Percentiles rank a stretch among this genome's conserved stretches.
phyloP scores from a whole-genome alignment of 805 yeast species.

The Spencermartinsiella europaea region DNA sequence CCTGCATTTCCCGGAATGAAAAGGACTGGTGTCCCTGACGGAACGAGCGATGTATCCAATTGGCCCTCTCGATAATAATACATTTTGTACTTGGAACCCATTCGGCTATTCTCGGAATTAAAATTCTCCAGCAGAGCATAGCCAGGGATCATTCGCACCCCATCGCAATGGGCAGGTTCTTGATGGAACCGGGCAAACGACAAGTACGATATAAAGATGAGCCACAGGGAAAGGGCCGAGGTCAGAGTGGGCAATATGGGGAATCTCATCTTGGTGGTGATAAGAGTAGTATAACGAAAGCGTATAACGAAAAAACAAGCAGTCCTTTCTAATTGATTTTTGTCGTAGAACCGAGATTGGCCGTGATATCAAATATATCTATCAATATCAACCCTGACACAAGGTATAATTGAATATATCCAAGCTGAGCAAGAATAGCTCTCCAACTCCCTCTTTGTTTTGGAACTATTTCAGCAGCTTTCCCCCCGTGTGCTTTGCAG shows the following conservation, averaged over 20 bases:
- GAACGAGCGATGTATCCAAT: constrained; percentile 34
- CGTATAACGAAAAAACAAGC: too few species aligned
- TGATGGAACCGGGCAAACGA: constrained; percentile 8
- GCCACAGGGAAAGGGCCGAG: not conserved
- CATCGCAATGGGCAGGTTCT: constrained; percentile 44
- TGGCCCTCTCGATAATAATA: constrained; percentile 80
- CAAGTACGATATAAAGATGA: not conserved
- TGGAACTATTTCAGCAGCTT: too few species aligned
- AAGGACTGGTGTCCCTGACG: constrained; percentile 73
- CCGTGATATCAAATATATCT: too few species aligned
- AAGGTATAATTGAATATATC: too few species aligned
- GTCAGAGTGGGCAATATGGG: not conserved
- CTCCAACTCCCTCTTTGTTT: too few species aligned
- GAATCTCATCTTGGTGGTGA: constrained; percentile 3
- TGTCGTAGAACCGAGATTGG: too few species aligned
- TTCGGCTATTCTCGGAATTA: constrained; percentile 61
- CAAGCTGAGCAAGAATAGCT: too few species aligned
- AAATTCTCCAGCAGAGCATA: constrained; percentile 72
- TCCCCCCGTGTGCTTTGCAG: too few species aligned
- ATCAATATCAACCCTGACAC: too few species aligned
- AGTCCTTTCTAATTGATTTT: too few species aligned
- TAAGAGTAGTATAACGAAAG: too few species aligned
- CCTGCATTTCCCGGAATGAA: constrained; percentile 97
- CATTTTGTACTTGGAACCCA: constrained; percentile 75
- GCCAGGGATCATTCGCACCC: constrained; percentile 78